Conservation (phyloP, 148 eudicot genomes). For the Polygonum aviculare region DNA sequence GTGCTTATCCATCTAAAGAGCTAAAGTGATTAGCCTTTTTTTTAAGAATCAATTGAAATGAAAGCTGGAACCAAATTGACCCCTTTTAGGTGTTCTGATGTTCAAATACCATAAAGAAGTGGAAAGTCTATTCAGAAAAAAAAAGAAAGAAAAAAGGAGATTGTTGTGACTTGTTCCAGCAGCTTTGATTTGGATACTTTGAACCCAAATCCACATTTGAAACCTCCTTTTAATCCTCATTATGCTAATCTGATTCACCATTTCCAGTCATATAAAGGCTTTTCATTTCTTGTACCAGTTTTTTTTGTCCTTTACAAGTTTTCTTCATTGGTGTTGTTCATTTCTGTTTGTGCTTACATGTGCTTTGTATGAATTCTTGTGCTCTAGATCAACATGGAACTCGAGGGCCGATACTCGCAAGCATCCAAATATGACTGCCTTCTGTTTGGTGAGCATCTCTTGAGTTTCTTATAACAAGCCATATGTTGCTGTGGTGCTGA, state of each 20-base stretch:
- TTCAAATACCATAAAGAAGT: neutral
- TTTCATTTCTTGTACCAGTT: neutral
- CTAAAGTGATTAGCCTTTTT: neutral
- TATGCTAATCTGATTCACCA: slow-evolving; percentile 1
- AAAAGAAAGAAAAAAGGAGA: neutral
- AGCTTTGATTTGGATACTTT: neutral
- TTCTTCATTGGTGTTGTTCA: neutral
- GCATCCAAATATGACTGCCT: slow-evolving; percentile 68
- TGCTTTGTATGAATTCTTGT: neutral
- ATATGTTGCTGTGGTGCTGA: neutral
- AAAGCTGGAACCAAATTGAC: neutral
- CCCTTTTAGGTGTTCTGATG: slow-evolving; percentile 2
- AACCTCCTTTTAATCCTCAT: neutral
- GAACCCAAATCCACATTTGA: neutral
- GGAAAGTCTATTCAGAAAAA: neutral
- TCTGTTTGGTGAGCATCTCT: slow-evolving; percentile 49
- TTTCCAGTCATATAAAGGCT: neutral
- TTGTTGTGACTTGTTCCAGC: neutral
- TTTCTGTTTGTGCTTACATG: neutral
- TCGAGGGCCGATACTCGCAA: slow-evolving; percentile 32
- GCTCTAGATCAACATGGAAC: slow-evolving; percentile 43
- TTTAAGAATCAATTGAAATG: neutral
- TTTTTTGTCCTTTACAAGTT: neutral
- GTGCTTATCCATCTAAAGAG: neutral
- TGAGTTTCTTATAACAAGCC: neutral